Conservation (phyloP, 139 green algal species). For the Picochlorum sp. region DNA sequence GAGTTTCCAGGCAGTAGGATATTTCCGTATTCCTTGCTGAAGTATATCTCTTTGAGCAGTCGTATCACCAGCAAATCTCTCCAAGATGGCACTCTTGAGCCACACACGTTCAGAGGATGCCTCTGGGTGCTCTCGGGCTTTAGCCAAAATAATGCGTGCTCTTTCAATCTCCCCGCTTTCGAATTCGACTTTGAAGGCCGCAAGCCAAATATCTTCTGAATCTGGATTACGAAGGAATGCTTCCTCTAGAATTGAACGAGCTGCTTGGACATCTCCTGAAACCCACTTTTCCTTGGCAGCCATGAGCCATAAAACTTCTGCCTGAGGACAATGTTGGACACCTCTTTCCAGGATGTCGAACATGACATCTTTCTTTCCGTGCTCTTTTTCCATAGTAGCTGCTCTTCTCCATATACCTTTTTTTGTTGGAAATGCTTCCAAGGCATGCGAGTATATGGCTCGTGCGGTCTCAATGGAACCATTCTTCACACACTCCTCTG, state of each 20-base stretch:
- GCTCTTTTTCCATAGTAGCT: slow-evolving; percentile 84
- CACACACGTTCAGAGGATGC: slow-evolving; percentile 76
- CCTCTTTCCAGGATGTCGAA: slow-evolving; percentile 74
- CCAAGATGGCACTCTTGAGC: slow-evolving; percentile 95
- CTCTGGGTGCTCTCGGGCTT: slow-evolving; percentile 63
- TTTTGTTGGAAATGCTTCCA: slow-evolving; percentile 68
- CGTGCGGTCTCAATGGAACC: slow-evolving; percentile 79
- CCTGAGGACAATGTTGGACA: slow-evolving; percentile 83
- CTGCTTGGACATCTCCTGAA: slow-evolving; percentile 60
- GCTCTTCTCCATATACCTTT: slow-evolving; percentile 75
- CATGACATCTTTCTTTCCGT: slow-evolving; percentile 62
- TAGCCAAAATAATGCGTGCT: slow-evolving; percentile 49
- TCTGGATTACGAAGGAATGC: slow-evolving; percentile 84
- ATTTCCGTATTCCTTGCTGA: slow-evolving; percentile 47
- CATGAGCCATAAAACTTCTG: slow-evolving; percentile 97
- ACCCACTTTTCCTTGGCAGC: slow-evolving; percentile 94
- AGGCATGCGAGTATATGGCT: slow-evolving; percentile 70
- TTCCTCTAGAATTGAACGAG: slow-evolving; percentile 69
- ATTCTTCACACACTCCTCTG: slow-evolving; percentile 30
- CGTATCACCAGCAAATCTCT: slow-evolving; percentile 73
- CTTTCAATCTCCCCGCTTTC: slow-evolving; percentile 83
- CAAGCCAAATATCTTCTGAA: slow-evolving; percentile 92
- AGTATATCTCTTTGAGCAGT: slow-evolving; percentile 54
- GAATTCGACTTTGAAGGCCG: slow-evolving; percentile 98
- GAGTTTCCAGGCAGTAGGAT: slow-evolving; percentile 81